Base-by-base conservation (phyloP, 345 rosid genomes). In the Murraya paniculata region DNA sequence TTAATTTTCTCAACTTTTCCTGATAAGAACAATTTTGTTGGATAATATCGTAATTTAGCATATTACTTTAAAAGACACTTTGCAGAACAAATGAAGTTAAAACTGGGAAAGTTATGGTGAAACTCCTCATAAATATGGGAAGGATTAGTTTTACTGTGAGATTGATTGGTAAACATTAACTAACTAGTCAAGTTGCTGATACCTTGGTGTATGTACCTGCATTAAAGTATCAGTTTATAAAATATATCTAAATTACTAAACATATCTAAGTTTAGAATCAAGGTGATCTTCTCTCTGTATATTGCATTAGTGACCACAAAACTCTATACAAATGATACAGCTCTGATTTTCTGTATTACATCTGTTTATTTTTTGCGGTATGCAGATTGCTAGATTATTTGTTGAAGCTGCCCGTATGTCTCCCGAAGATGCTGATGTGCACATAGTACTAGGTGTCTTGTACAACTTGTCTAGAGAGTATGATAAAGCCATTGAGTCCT, bases 351-450 rank as follows among this genome's bases (percentile, higher is more conserved):
- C 24, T 50, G 61, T 31, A 50, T 62, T 22, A 45, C 59, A 9
- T n/a, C 58, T 25, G 33, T 62, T 55, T 31, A 48, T 75, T 62
- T 36, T 71, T 30, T 82, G 35, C 74, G 67, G 55, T 22, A 1
- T 68, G 77, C 88, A 92, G 99, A 92, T 94, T 80, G 86, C 93
- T 75, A 86, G 95, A 77, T 82, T 94, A 82, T 97, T 93, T 85
- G 84, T 81, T 74, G 98, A 94, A 77, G 99, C 99, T 81, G 87
- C 98, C 71, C 90, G 83, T 81, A 81, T 97, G 84, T 90, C 93
- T 61, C 99, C 98, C n/a, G 97, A 94, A 85, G 99, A 97, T 79
- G 96, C 98, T 57, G 99, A 94, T 70, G 98, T 97, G 78, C 99
- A 94, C 83, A 85, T 97, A 65, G 98, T 97, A 8, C 91, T 97